These are phyloP conservation scores for Colletotrichum cordylinicola DNA, from an alignment of 2,329 filamentous ascomycete genomes.

Conservation along the genomic window DNA sequence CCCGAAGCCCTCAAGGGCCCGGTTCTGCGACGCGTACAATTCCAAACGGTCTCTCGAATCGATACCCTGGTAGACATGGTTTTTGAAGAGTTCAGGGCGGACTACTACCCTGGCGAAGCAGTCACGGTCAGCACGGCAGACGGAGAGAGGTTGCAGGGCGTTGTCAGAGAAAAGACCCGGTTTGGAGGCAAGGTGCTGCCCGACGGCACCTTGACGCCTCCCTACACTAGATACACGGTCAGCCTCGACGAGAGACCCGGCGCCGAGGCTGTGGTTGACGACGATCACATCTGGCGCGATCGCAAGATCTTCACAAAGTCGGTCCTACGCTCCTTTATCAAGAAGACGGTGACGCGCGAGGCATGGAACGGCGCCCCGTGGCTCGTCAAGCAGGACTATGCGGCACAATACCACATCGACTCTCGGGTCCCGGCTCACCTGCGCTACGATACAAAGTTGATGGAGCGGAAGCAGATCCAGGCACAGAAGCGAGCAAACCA, in stretches of 20 bases:
- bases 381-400: conserved; percentile 88
- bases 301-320: conserved; percentile 94
- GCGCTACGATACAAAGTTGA: conserved; percentile 79
- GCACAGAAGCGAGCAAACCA: conserved; percentile 66
- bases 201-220: conserved; percentile 73
- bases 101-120: conserved; percentile 89
- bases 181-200: conserved; percentile 68
- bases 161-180: conserved; percentile 84
- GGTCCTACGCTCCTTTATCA: conserved; percentile 91
- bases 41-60: conserved; percentile 86
- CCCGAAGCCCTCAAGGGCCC: conserved; percentile 91
- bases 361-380: conserved; percentile 96
- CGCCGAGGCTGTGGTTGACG: conserved; percentile 80
- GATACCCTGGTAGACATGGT: conserved; percentile 77
- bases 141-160: conserved; percentile 73
- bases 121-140: conserved; percentile 76
- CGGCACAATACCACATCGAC: conserved; percentile 83
- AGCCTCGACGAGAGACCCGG: conserved; percentile 71
- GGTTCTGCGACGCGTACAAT: conserved; percentile 89
- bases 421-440: conserved; percentile 85
- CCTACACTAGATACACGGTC: conserved; percentile 82
- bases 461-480: conserved; percentile 76
- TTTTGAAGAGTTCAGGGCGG: conserved; percentile 81
- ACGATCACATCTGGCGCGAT: conserved; percentile 83
- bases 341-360: conserved; percentile 90